Evolutionary conservation across 2,329 filamentous ascomycete species (phyloP), one percentile per base, ranked within the genome.

Genomic region (Fusarium sp.): DNA sequence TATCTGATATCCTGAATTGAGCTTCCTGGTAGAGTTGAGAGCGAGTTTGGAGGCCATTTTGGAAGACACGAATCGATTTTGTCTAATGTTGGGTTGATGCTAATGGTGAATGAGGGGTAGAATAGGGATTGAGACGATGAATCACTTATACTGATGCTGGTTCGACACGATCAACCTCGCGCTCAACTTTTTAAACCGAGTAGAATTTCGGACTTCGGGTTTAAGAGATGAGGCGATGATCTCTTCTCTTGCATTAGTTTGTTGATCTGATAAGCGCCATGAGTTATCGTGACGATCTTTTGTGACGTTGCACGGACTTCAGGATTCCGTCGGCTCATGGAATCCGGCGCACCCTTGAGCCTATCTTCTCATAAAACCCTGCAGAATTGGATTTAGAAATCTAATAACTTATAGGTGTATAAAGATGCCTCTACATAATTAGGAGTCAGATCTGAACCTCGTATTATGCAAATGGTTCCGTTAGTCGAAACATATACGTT

Each of bases 1-100:
- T 4, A 88, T 80, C 52, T 84, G 80, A 63, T 85, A 80, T 69
- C 86, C 86, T 73, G 83, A 87, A 71, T 83, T 84, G 57, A 88
- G 81, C 79, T 85, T 87, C 71, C 82, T 68, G 17, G 79, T 82
- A 8, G 84, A 86, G 45, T 80, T 74, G 59, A 87, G 75, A 13
- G 69, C 81, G 58, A 86, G 78, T 50, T 76, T 76, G 32, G 81
- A 72, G 5, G 84, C 75, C 85, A 87, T 87, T 48, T 67, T 82
- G 56, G 50, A 67, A 46, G 65, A 52, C 63, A 70, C 71, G 40
- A 41, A 46, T 37, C 32, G 37, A 17, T 57, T 22, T 11, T 44
- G 24, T 50, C 11, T 13, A 26, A 41, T 47, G 15, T 28, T 54
- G 20, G 20, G 50, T 47, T 54, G 40, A 50, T 46, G 28, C 24